Evolutionary conservation across 164 flowering plant genomes (phyloP).

Genomic region (Vitis riparia): DNA sequence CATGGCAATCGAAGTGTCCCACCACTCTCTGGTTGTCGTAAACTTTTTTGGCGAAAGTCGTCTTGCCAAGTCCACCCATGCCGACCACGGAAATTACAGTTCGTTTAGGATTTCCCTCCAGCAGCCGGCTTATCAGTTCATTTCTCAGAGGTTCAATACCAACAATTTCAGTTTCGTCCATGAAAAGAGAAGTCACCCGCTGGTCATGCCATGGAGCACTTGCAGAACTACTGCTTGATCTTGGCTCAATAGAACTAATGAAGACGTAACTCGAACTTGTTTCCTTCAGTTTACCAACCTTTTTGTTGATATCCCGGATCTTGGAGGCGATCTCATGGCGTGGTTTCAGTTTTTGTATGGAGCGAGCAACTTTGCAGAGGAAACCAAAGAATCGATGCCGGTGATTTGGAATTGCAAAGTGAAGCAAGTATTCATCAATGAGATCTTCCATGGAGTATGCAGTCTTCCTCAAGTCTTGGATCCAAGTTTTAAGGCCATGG

Average conservation of each 20-base stretch:
- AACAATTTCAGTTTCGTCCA: constrained; percentile 20
- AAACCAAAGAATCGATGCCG: background rate
- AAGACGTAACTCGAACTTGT: background rate
- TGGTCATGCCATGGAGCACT: constrained; percentile 7
- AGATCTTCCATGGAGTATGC: constrained; percentile 18
- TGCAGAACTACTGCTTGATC: background rate
- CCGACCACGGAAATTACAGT: constrained; percentile 22
- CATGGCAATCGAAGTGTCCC: constrained; percentile 13
- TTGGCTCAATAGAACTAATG: background rate
- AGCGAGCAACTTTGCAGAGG: background rate
- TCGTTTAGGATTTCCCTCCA: background rate
- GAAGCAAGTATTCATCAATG: constrained; percentile 10
- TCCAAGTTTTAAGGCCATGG: constrained; percentile 5
- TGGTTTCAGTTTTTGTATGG: background rate
- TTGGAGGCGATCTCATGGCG: background rate
- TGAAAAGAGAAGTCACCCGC: constrained; percentile 3
- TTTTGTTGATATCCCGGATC: background rate
- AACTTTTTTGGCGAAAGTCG: constrained; percentile 30
- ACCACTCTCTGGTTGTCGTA: constrained; percentile 3
- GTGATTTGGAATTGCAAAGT: background rate
- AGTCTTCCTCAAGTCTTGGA: constrained; percentile 14
- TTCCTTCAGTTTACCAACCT: background rate
- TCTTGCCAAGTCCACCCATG: constrained; percentile 44
- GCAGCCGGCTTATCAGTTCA: constrained; percentile 3
- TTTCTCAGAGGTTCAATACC: constrained; percentile 12